Conservation (phyloP, 2,329 filamentous ascomycete species). For the Aspergillus transmontanensis region DNA sequence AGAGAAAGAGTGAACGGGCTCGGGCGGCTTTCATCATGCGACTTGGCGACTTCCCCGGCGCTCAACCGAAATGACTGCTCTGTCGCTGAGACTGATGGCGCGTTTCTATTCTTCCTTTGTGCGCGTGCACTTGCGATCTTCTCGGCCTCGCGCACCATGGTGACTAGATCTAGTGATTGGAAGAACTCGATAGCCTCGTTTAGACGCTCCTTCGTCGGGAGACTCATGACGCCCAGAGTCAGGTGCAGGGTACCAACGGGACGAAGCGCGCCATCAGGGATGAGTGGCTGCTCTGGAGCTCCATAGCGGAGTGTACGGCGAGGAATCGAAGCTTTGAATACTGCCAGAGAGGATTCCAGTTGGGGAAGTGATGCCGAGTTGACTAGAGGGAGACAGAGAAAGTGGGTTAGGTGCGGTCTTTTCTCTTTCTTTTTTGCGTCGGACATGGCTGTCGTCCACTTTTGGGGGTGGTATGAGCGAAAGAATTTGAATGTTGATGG, state of each 20-base stretch:
- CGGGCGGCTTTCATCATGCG: neutral
- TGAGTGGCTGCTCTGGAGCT: conserved; percentile 30
- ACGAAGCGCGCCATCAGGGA: conserved; percentile 70
- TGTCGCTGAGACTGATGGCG: neutral
- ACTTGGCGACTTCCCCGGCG: neutral
- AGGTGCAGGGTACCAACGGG: conserved; percentile 81
- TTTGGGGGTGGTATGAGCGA: conserved; percentile 8
- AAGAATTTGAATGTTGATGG: neutral
- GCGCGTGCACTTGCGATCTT: conserved; percentile 21
- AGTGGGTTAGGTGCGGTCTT: conserved; percentile 46
- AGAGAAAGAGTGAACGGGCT: conserved; percentile 47
- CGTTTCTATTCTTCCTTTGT: neutral
- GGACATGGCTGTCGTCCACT: conserved; percentile 11
- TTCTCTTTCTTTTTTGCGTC: conserved; percentile 21
- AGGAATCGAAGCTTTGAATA: conserved; percentile 63
- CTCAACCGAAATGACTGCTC: neutral
- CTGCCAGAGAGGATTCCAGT: conserved; percentile 62
- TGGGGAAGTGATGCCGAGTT: conserved; percentile 63
- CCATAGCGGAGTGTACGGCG: conserved; percentile 9
- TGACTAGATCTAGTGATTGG: conserved; percentile 46
- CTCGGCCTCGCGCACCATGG: conserved; percentile 39
- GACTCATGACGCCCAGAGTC: conserved; percentile 83
- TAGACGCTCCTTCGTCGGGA: conserved; percentile 56
- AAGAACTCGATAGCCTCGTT: conserved; percentile 51
- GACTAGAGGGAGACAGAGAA: conserved; percentile 61